These are phyloP conservation scores for Penicillium nucicola DNA, from an alignment of 495 filamentous ascomycete genomes.

Conservation along the genomic window DNA sequence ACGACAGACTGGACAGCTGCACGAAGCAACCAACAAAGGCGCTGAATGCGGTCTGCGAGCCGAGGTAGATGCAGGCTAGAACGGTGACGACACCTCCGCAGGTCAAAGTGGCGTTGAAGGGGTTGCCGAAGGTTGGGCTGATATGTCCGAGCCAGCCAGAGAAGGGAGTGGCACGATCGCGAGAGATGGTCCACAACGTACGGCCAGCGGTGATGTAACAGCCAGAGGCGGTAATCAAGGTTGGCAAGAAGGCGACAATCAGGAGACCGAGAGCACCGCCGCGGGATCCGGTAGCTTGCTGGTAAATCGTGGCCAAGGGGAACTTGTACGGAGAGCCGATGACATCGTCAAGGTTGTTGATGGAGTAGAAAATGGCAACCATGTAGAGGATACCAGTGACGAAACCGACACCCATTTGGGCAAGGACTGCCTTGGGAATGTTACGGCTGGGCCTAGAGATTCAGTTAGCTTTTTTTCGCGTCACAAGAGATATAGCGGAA, in stretches of 20 bases:
- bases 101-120: constrained; percentile 66
- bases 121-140: constrained; percentile 52
- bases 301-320: constrained; percentile 76
- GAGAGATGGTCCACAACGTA: constrained; percentile 80
- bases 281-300: constrained; percentile 66
- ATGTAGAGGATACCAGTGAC: constrained; percentile 47
- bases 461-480: neutral
- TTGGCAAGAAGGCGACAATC: constrained; percentile 64
- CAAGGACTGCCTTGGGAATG: constrained; percentile 50
- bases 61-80: constrained; percentile 73
- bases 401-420: constrained; percentile 50
- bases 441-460: constrained; percentile 37
- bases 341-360: constrained; percentile 40
- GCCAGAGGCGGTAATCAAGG: constrained; percentile 60
- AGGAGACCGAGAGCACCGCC: constrained; percentile 57
- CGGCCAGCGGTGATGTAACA: constrained; percentile 74
- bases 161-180: constrained; percentile 61
- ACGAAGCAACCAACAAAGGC: constrained; percentile 71
- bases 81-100: constrained; percentile 56
- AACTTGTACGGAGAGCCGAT: constrained; percentile 51
- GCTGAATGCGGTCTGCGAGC: constrained; percentile 68
- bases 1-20: constrained; percentile 68
- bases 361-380: constrained; percentile 52
- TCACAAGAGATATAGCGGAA: neutral
- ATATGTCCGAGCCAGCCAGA: constrained; percentile 35